phyloP scores from a whole-genome alignment of 306 rosid genomes.

The Vigna radiata region DNA sequence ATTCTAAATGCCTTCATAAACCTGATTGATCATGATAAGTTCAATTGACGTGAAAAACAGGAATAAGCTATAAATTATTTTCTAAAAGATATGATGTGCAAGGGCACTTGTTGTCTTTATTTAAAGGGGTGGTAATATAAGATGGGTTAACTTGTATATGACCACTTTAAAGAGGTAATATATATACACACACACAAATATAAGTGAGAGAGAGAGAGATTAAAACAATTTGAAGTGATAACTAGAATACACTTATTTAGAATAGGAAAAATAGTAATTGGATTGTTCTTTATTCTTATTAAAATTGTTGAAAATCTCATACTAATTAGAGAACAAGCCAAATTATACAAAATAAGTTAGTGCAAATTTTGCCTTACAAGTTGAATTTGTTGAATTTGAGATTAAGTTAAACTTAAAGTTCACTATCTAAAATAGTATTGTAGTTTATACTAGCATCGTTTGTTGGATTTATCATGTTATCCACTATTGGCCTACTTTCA shows the following conservation, averaged over 20 bases:
- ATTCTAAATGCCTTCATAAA: background rate
- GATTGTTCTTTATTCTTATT: background rate
- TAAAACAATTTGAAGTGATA: background rate
- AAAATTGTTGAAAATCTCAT: background rate
- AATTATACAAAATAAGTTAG: no score
- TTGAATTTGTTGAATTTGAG: no score
- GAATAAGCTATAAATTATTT: background rate
- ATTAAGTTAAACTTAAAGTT: no score
- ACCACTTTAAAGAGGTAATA: constrained; percentile 1
- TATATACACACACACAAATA: no score
- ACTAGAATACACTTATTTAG: no score
- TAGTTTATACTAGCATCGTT: no score
- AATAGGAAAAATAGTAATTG: background rate
- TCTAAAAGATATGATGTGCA: background rate
- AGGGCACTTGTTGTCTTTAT: constrained; percentile 13
- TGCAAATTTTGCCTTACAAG: no score
- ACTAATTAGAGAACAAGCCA: no score
- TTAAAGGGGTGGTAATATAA: background rate
- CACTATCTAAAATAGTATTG: no score
- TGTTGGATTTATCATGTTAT: no score
- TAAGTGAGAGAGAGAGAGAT: no score
- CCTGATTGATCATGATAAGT: background rate
- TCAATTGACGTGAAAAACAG: background rate
- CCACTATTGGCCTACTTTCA: no score
- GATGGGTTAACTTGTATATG: background rate